Percentiles rank a stretch among this genome's conserved stretches.
These are phyloP conservation scores for Botrytis sinoallii DNA, from an alignment of 2,329 filamentous ascomycete genomes.

Conservation along the genomic window DNA sequence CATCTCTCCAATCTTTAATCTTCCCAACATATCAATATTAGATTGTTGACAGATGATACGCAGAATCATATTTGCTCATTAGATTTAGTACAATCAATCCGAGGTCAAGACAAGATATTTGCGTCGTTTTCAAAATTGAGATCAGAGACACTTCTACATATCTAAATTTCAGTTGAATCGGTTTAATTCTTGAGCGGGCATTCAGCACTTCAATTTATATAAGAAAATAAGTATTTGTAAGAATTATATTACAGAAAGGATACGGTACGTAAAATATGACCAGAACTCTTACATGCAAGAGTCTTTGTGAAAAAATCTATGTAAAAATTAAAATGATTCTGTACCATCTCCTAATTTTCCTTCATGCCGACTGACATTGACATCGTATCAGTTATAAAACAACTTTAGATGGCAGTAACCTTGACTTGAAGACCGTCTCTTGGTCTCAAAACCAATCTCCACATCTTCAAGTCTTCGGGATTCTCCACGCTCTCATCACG, in stretches of 20 bases:
- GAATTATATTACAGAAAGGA: not conserved
- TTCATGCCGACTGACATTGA: not conserved
- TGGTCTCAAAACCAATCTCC: constrained; percentile 46
- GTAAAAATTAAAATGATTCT: not conserved
- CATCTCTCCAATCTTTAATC: not conserved
- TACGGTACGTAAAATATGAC: not conserved
- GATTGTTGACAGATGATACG: not conserved
- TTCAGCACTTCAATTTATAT: not conserved
- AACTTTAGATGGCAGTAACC: constrained; percentile 29
- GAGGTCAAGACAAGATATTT: not conserved
- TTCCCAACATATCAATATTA: not conserved
- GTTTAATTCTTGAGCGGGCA: not conserved
- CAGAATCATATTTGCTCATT: not conserved
- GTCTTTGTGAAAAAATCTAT: not conserved
- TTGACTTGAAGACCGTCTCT: constrained; percentile 39
- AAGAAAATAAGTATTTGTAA: rapidly evolving
- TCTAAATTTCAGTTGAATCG: not conserved
- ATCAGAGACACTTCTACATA: too few relatives aligned
- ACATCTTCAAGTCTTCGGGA: constrained; percentile 49
- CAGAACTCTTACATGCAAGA: not conserved
- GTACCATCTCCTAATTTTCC: not conserved
- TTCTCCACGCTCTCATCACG: constrained; percentile 40
- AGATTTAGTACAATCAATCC: not conserved
- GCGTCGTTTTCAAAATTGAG: not conserved
- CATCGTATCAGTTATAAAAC: constrained; percentile 3